phyloP scores from a whole-genome alignment of 306 rosid genomes.

The Trifolium repens region DNA sequence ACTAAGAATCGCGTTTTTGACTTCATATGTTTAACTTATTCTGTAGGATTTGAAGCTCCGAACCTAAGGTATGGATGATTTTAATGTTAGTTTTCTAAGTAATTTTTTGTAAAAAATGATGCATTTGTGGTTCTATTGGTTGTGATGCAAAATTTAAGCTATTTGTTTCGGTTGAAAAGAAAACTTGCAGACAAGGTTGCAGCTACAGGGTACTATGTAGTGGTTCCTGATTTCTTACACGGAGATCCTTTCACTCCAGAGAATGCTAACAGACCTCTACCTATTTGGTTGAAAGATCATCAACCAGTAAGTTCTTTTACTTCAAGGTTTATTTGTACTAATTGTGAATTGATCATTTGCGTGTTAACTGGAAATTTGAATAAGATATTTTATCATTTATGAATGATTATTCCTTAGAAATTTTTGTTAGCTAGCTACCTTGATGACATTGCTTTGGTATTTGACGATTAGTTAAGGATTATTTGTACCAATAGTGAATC shows the following conservation, averaged over 20 bases:
- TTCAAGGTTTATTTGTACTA: not conserved
- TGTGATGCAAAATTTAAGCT: not conserved
- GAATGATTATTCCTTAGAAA: not conserved
- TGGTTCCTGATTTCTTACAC: conserved; percentile 63
- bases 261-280: conserved; percentile 49
- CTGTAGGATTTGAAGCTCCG: conserved; percentile 29
- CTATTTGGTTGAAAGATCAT: conserved; percentile 61
- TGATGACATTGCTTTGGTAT: not conserved
- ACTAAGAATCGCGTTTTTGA: not conserved
- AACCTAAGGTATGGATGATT: conserved; percentile 11
- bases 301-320: conserved; percentile 48
- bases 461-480: not conserved
- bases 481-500: not conserved
- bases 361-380: not conserved
- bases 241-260: conserved; percentile 60
- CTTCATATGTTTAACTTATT: not conserved
- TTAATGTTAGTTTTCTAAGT: not conserved
- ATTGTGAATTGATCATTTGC: not conserved
- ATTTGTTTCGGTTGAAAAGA: conserved; percentile 45
- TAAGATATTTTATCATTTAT: too few relatives aligned
- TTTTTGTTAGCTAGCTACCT: not conserved
- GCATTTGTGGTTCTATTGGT: not conserved
- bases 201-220: conserved; percentile 66
- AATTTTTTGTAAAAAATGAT: too few relatives aligned
- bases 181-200: conserved; percentile 72